Evolutionary conservation across 2,329 filamentous ascomycete species (phyloP), one percentile per base, ranked within the genome.

Genomic region (Penicillium glabrum): DNA sequence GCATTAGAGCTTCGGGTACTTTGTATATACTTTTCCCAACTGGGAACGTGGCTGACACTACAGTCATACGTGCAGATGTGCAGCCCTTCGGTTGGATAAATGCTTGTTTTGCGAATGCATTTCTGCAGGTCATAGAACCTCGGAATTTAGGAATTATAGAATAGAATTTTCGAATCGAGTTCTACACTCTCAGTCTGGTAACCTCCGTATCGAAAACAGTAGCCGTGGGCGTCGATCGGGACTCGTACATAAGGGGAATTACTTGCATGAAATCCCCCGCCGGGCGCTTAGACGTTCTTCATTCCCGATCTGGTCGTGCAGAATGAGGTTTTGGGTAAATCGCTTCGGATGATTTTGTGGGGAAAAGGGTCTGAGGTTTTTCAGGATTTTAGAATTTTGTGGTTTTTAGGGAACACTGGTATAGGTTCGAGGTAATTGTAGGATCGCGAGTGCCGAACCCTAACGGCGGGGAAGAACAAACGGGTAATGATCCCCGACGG

Each of bases 21-120:
- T 41, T 41, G 39, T 41, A 21, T 41, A 23, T 23, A n/a, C n/a
- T 39, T 19, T 37, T 8, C 7, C 5, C 11, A 19, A 23, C 10
- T 23, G 19, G 39, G n/a, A 21, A 23, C 3, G 47, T 50, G 47
- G 47, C 47, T 50, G 47, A 50, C 14, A 23, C 33, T 39, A 11
- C 39, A 21, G 47, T 46, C 45, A 31, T 13, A 27, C 26, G 26
- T 46, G 24, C 45, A 27, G 26, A 46, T 39, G 27, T 52, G 37
- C n/a, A 35, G 41, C 26, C 39, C 44, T 53, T 61, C 56, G 59
- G 53, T 51, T 59, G 56, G 56, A 59, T 49, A 56, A 59, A 61
- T 58, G 56, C 56, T 56, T 56, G 31, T 56, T 45, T 37, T 10
- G 10, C 14, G 26, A 21, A 4, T 37, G 46, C 46, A 49, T 23